Evolutionary conservation across 2,329 filamentous ascomycete species (phyloP), one percentile per base, ranked within the genome.

Genomic region (Fusarium sterilihyphosum): DNA sequence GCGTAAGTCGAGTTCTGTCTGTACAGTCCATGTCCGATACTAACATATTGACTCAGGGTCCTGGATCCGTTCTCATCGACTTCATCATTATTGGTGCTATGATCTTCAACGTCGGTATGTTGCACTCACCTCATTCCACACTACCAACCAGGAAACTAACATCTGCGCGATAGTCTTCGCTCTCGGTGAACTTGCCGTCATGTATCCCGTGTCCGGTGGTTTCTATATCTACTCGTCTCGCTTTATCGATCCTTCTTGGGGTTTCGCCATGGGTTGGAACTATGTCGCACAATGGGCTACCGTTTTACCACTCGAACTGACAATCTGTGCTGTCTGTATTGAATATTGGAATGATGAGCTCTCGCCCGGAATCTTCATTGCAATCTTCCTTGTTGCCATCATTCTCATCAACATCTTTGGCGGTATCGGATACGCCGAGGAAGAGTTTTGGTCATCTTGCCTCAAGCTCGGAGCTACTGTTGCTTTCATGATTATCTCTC

Each of bases 201-300:
- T 91, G 84, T 91, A 87, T 72, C 89, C 89, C 29, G 86, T 91
- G 76, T 89, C 88, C 73, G 89, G 89, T 79, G 88, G 88, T 74
- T 91, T 91, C 84, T 91, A 90, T 78, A 88, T 88, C 49, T 91
- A 89, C 81, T 88, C 87, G n/a, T 85, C 85, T 67, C 89, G 89
- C 56, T 91, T 91, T 78, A 88, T 91, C 73, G 89, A 90, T 77
- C 89, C 89, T 43, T 88, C 89, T 5, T 91, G 88, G 84, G 87
- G 87, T 67, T 88, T 88, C 68, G 87, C 87, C 73, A 87, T 88
- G 83, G 86, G 86, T 37, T 82, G 81, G 81, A 82, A 82, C 57
- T 82, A 82, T 40, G 73, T 87, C 63, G 84, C 88, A 75, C 86
- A 87, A 75, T 88, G 86, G 86, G 81, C 83, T 18, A 82, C 85